phyloP scores from a whole-genome alignment of 768 basidiomycete genomes.

The Phlegmacium glaucopus region DNA sequence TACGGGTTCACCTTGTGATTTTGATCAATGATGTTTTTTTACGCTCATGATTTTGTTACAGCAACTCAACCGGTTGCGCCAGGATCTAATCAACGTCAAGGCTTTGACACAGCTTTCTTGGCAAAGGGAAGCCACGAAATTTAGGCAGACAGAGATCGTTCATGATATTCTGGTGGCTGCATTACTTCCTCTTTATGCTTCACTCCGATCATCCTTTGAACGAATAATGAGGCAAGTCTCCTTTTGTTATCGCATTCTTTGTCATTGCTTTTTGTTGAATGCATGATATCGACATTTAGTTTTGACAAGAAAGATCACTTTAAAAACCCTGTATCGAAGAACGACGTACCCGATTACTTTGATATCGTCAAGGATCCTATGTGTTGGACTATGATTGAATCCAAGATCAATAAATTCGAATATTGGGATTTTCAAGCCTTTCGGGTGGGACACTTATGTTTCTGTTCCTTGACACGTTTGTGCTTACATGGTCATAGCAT shows the following conservation, averaged over 20 bases:
- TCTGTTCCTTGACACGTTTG: not conserved
- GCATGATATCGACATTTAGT: slow-evolving; percentile 34
- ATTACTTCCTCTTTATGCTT: slow-evolving; percentile 64
- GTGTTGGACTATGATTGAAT: slow-evolving; percentile 82
- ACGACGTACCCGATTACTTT: slow-evolving; percentile 87
- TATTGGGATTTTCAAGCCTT: slow-evolving; percentile 80
- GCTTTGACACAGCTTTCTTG: slow-evolving; percentile 62
- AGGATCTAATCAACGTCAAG: slow-evolving; percentile 74
- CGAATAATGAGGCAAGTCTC: slow-evolving; percentile 62
- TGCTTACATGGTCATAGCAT: slow-evolving; percentile 36
- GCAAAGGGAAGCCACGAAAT: slow-evolving; percentile 82
- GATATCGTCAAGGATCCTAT: slow-evolving; percentile 84
- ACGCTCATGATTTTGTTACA: slow-evolving; percentile 16
- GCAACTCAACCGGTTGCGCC: slow-evolving; percentile 60
- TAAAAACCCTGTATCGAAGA: slow-evolving; percentile 74
- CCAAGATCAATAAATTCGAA: slow-evolving; percentile 76
- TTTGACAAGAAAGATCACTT: slow-evolving; percentile 75
- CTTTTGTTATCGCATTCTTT: too few relatives aligned
- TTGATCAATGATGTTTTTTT: not conserved
- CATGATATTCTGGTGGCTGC: slow-evolving; percentile 59
- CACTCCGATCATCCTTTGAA: slow-evolving; percentile 63
- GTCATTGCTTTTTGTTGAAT: not conserved
- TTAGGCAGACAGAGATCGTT: slow-evolving; percentile 62
- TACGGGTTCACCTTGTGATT: slow-evolving; percentile 29
- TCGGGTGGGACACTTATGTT: slow-evolving; percentile 40